Conservation (phyloP, 2,329 filamentous ascomycete genomes). For the Trichoderma arundinaceum region DNA sequence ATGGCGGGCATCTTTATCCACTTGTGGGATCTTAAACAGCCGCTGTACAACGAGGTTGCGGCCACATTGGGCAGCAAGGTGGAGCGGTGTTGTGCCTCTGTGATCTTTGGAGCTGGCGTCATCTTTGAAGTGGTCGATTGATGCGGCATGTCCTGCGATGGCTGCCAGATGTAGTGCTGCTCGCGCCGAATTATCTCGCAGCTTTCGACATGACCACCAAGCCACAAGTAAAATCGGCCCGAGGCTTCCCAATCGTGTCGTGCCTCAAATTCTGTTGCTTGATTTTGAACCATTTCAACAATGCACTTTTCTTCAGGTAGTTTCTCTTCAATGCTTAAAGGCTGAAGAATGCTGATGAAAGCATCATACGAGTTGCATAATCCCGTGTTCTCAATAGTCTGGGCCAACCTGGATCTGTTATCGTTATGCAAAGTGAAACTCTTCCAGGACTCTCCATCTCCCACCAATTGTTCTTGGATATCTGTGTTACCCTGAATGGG, state of each 20-base stretch:
- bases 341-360: constrained; percentile 1
- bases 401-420: neutral
- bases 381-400: neutral
- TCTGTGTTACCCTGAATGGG: constrained; percentile 24
- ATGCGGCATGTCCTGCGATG: neutral
- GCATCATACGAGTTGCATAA: neutral
- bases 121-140: neutral
- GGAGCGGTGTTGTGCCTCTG: neutral
- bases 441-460: neutral
- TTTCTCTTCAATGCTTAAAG: neutral
- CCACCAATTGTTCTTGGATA: neutral
- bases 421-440: neutral
- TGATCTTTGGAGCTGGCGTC: neutral
- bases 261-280: neutral
- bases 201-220: neutral
- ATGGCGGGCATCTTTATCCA: neutral
- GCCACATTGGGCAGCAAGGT: neutral
- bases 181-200: neutral
- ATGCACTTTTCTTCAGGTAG: neutral
- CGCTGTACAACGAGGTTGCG: neutral
- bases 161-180: constrained; percentile 19
- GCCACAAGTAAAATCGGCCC: neutral
- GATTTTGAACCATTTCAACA: neutral
- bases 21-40: neutral
- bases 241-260: neutral